Percentiles rank a stretch among this genome's conserved stretches.
Conservation (phyloP, 129 eudicot genomes). For the Arctium minus region DNA sequence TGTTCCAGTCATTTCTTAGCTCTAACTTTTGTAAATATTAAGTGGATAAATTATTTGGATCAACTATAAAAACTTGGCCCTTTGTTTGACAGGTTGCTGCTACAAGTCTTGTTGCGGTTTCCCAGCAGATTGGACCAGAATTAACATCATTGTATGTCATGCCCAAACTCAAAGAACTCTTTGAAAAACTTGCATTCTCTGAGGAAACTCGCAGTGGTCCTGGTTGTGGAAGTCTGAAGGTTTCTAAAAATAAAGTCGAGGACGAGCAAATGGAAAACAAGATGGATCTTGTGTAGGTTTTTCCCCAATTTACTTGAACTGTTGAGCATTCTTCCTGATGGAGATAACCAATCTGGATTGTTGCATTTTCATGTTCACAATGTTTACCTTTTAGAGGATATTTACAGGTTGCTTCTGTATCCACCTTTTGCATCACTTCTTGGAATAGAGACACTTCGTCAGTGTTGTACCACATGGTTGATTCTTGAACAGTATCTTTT, state of each 20-base stretch:
- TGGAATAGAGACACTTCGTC: constrained; percentile 94
- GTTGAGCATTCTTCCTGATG: background rate
- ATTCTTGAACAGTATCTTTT: constrained; percentile 90
- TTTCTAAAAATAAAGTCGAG: constrained; percentile 32
- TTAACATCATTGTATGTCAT: constrained; percentile 73
- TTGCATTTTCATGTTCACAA: background rate
- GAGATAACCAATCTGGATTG: background rate
- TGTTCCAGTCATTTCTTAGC: constrained; percentile 21
- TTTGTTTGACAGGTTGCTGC: constrained; percentile 69
- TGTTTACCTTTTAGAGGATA: background rate
- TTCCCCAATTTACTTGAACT: background rate
- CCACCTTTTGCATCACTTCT: constrained; percentile 95
- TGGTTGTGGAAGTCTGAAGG: constrained; percentile 39
- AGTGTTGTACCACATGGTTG: constrained; percentile 96
- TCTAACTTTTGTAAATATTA: background rate
- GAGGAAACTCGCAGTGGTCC: constrained; percentile 50
- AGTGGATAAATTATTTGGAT: background rate
- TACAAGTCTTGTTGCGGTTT: constrained; percentile 67
- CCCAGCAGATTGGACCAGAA: constrained; percentile 93
- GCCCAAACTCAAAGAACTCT: constrained; percentile 83
- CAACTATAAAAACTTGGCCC: background rate
- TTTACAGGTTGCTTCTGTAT: constrained; percentile 76
- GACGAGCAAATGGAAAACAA: constrained; percentile 49
- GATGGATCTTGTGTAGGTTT: constrained; percentile 89
- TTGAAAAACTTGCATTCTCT: constrained; percentile 87